Evolutionary conservation across 2,329 filamentous ascomycete species (phyloP).

Genomic region (Colletotrichum aenigma): DNA sequence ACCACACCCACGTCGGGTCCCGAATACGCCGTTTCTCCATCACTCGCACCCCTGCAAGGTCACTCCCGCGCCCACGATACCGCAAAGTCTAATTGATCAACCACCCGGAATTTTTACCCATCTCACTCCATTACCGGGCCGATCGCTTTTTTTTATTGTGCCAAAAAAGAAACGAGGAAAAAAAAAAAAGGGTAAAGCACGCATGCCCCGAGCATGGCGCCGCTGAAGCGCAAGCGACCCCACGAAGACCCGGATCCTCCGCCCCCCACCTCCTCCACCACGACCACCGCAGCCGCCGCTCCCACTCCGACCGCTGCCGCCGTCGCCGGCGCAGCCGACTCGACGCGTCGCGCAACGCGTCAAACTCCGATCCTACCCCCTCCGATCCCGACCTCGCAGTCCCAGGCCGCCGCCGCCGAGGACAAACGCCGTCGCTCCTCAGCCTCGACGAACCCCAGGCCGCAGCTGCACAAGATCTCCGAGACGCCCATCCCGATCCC

Average conservation of each 20-base stretch:
- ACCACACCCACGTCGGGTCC: background rate
- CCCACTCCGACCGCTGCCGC: background rate
- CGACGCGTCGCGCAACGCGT: slow-evolving; percentile 43
- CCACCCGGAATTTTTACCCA: background rate
- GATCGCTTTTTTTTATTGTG: background rate
- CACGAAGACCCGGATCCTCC: slow-evolving; percentile 25
- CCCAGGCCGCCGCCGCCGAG: slow-evolving; percentile 15
- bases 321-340: slow-evolving; percentile 14
- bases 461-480: background rate
- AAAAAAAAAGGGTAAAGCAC: background rate
- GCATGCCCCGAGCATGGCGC: slow-evolving; percentile 23
- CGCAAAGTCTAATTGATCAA: slow-evolving; percentile 14
- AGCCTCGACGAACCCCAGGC: background rate
- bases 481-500: slow-evolving; percentile 11
- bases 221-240: slow-evolving; percentile 41
- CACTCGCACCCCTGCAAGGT: slow-evolving; percentile 8
- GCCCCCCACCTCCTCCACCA: slow-evolving; percentile 15
- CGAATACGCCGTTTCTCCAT: background rate
- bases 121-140: background rate
- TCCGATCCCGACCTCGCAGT: slow-evolving; percentile 27
- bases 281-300: slow-evolving; percentile 18
- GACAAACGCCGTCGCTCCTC: slow-evolving; percentile 25
- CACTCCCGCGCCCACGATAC: background rate
- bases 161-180: background rate
- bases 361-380: slow-evolving; percentile 40